Base-by-base conservation (phyloP, 345 rosid genomes). In the Mercurialis annua region DNA sequence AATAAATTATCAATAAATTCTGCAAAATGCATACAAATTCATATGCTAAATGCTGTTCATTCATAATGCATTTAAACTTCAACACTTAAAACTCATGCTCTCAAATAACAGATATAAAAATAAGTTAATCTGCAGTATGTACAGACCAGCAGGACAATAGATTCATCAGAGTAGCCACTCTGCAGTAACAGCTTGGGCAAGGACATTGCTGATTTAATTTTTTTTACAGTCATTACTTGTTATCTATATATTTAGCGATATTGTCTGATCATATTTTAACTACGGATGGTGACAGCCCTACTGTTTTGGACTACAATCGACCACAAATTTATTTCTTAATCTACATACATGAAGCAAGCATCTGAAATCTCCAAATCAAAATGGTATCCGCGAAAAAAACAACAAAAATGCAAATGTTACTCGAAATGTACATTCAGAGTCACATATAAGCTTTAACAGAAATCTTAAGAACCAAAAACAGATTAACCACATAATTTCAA, bases 401-500 rank as follows among this genome's bases (percentile, higher is more conserved):
- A 60, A 27, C n/a, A 51, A 30, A 24, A 8, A 12, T 43, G n/a
- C 58, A 50, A 60, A 49, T 16, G 21, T n/a, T 14, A 50, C 26
- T 36, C 23, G 30, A 16, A 38, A 50, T 36, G 26, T 56, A 50
- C 43, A 56, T 43, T 48, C 17, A 49, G n/a, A 26, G 23, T 51
- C 34, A 36, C 61, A 66, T 16, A 34, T n/a, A n/a, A n/a, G n/a
- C n/a, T n/a, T n/a, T n/a, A n/a, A 36, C 16, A 58, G 26, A 58
- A 58, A 5, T 16, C 14, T 21, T 33, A 18, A 26, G 10, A 51
- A 47, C 48, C 2, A 16, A 49, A 20, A 47, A 24, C n/a, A 34
- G 33, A 21, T 59, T 33, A 47, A 46, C 42, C 23, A 47, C 24
- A 4, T n/a, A 60, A 14, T 60, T 31, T 27, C 33, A 57, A 46